Evolutionary conservation across 208 protist species (phyloP), one percentile per base, ranked within the genome.

Genomic region (Acanthamoeba triangularis): DNA sequence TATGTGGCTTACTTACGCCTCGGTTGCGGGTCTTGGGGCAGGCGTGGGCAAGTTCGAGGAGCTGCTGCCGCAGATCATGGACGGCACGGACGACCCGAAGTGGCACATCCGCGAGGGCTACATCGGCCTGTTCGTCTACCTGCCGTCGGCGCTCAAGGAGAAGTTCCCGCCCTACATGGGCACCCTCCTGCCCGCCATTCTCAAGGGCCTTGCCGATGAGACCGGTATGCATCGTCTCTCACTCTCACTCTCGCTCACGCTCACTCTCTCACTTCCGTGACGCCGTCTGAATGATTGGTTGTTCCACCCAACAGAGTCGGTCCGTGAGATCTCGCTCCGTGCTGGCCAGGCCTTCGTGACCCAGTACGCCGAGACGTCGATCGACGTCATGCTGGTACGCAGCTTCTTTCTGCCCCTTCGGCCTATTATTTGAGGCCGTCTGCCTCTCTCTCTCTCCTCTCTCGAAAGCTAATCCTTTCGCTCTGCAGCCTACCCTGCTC

Each of bases 261-360:
- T n/a, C 11, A 23, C 18, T 0, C 13, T 56, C 2, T 59, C 20
- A 59, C 20, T 25, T 94, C 10, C n/a, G n/a, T 65, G 44, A 49
- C 13, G 44, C 44, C 44, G n/a, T 49, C 11, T 76, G 76, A 18
- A 87, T 95, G 47, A 8, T 90, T 54, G n/a, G n/a, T 14, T 54
- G 14, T 84, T 90, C 18, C 16, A 6, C 10, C 30, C 35, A n/a
- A n/a, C 84, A 33, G 98, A 98, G 90, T 69, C 74, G 37, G 98
- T 98, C 37, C 97, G 98, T 52, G 96, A 98, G 47, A 95, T 97
- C 49, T 96, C 98, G 49, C 90, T 99, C 30, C 61, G 93, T n/a
- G 98, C 98, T 52, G 98, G 98, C 28, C 96, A 98, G 88, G 95
- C 97, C 13, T 97, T 99, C 35, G 96, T 99, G 7, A 97, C 78